These are phyloP conservation scores for Vitellaria paradoxa DNA, from an alignment of 179 eudicot species.

Conservation along the genomic window DNA sequence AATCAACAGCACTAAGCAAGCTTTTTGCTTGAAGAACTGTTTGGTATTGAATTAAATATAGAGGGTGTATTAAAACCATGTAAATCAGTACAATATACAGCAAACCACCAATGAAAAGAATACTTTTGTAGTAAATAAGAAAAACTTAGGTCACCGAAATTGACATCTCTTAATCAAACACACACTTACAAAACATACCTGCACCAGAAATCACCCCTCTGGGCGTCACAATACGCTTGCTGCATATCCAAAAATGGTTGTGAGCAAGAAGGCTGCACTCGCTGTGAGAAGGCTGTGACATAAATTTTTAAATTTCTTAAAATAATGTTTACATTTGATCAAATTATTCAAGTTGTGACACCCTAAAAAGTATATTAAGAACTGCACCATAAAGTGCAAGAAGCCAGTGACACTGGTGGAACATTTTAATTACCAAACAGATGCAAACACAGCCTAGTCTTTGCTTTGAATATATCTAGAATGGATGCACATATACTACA, in stretches of 20 bases:
- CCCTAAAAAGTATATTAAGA: background rate
- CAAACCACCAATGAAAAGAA: background rate
- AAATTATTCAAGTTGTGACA: background rate
- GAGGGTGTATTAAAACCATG: background rate
- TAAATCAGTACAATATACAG: background rate
- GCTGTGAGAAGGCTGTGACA: conserved; percentile 44
- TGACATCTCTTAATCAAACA: background rate
- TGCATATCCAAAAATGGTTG: conserved; percentile 79
- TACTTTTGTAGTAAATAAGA: background rate
- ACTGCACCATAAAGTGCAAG: background rate
- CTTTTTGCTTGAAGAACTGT: background rate
- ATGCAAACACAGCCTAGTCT: background rate
- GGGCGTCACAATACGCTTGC: conserved; percentile 88
- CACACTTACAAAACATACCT: conserved; percentile 37
- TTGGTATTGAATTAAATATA: background rate
- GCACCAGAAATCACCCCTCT: conserved; percentile 79
- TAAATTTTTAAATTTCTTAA: background rate
- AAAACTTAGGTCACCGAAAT: background rate
- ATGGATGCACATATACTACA: background rate
- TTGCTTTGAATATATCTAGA: background rate
- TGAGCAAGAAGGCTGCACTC: conserved; percentile 69
- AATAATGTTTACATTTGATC: background rate
- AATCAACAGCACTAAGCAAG: background rate
- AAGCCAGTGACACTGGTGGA: background rate
- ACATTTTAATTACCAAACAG: background rate